Evolutionary conservation across 208 protist genomes (phyloP).

Genomic region (Angomonas ambiguus): DNA sequence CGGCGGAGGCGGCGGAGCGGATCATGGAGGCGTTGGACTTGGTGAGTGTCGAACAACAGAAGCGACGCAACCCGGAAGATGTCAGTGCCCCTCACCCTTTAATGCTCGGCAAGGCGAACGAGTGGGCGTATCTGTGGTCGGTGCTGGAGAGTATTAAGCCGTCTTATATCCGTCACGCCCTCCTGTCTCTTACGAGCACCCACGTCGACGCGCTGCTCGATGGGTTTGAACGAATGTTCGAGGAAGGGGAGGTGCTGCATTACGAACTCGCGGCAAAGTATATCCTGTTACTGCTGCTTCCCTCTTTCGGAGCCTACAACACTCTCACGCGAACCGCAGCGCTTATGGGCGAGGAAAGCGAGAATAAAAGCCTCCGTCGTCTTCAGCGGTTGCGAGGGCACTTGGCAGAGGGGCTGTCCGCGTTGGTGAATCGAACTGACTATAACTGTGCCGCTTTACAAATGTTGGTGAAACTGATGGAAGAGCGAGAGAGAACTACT

Average conservation of each 20-base stretch:
- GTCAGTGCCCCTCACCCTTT: conserved; percentile 42
- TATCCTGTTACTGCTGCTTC: conserved; percentile 63
- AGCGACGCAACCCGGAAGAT: conserved; percentile 50
- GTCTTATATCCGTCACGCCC: conserved; percentile 76
- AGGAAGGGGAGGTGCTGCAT: conserved; percentile 60
- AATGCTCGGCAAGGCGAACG: conserved; percentile 54
- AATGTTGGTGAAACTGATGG: conserved; percentile 36
- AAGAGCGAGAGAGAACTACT: conserved; percentile 35
- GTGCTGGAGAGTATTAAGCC: conserved; percentile 77
- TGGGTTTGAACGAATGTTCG: conserved; percentile 60
- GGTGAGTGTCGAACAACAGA: conserved; percentile 78
- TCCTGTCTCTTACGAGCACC: conserved; percentile 73
- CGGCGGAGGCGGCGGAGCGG: conserved; percentile 69
- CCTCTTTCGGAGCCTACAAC: conserved; percentile 23
- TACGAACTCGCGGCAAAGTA: conserved; percentile 78
- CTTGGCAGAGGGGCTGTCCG: conserved; percentile 43
- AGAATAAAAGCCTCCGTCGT: conserved; percentile 36
- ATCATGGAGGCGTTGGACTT: conserved; percentile 87
- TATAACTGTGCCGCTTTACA: conserved; percentile 55
- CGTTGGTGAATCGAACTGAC: conserved; percentile 29
- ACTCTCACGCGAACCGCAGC: conserved; percentile 29
- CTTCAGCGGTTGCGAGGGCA: conserved; percentile 31
- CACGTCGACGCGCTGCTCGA: conserved; percentile 78
- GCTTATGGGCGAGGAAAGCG: conserved; percentile 59
- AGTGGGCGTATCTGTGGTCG: conserved; percentile 83